Evolutionary conservation across 2,329 filamentous ascomycete species (phyloP).

Genomic region (Exophiala sideris): DNA sequence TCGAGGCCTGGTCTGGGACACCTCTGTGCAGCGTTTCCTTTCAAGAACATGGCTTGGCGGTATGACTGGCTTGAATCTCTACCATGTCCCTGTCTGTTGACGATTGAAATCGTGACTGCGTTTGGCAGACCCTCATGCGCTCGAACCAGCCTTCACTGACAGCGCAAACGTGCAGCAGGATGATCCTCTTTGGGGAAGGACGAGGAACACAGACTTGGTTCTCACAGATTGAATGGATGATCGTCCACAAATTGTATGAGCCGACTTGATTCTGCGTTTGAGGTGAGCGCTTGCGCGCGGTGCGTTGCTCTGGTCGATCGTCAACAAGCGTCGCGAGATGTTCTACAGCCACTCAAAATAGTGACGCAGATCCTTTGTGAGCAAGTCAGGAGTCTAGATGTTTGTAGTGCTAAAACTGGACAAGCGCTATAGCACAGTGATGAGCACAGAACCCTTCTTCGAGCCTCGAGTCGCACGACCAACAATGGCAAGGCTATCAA

Average conservation of each 20-base stretch:
- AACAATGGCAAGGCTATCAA: neutral
- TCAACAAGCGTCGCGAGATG: too few species aligned
- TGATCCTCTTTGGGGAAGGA: neutral
- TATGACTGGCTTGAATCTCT: conserved; percentile 14
- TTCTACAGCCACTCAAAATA: neutral
- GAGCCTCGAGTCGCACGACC: neutral
- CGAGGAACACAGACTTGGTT: neutral
- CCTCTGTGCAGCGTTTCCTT: conserved; percentile 1
- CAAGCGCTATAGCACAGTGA: neutral
- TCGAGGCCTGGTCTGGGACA: conserved; percentile 2
- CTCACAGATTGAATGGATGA: too few species aligned
- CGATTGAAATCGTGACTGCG: neutral
- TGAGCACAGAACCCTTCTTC: neutral
- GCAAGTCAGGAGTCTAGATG: conserved; percentile 7
- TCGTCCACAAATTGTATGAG: too few species aligned
- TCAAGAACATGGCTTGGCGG: conserved; percentile 5
- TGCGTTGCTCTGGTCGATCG: neutral
- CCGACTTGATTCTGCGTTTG: too few species aligned
- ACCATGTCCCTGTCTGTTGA: conserved; percentile 7
- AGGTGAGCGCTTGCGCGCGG: too few species aligned
- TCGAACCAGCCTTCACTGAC: too few species aligned
- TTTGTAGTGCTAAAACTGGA: conserved; percentile 11
- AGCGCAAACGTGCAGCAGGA: too few species aligned
- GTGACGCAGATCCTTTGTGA: neutral
- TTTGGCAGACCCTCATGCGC: neutral